A percentile compares a stretch with the other conserved stretches of the same genome.
These are phyloP conservation scores for Aureobasidium uvarum DNA, from an alignment of 2,329 filamentous ascomycete genomes.

Conservation along the genomic window DNA sequence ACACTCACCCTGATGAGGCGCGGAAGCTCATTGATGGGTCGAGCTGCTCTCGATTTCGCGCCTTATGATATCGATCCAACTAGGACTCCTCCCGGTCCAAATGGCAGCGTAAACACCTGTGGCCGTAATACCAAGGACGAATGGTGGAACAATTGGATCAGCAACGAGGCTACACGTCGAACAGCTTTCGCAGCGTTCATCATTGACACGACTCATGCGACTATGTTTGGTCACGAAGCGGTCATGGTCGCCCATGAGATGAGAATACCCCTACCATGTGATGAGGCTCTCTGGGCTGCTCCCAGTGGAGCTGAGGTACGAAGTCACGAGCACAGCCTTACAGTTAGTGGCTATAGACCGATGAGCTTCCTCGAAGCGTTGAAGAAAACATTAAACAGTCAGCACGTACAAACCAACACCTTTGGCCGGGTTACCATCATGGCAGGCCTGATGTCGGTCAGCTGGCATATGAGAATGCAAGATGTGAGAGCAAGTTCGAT, in stretches of 20 bases:
- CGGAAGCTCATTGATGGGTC: constrained; percentile 84
- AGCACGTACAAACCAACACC: constrained; percentile 83
- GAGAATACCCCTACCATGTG: constrained; percentile 84
- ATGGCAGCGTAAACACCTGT: constrained; percentile 46
- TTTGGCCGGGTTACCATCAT: constrained; percentile 93
- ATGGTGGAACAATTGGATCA: constrained; percentile 96
- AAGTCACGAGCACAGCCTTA: constrained; percentile 74
- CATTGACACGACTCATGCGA: constrained; percentile 92
- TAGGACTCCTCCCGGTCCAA: constrained; percentile 47
- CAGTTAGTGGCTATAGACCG: constrained; percentile 77
- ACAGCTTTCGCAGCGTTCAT: constrained; percentile 93
- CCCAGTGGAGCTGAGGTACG: constrained; percentile 83
- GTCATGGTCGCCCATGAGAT: constrained; percentile 98
- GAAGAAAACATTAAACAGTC: constrained; percentile 82
- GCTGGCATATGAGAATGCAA: constrained; percentile 96
- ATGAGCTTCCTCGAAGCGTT: constrained; percentile 87
- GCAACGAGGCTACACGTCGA: constrained; percentile 82
- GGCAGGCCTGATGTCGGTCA: constrained; percentile 88
- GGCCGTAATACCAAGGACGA: constrained; percentile 69
- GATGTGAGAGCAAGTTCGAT: constrained; percentile 90
- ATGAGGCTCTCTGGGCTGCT: constrained; percentile 89
- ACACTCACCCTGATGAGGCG: constrained; percentile 94
- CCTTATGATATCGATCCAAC: constrained; percentile 64
- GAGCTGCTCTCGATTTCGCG: constrained; percentile 79
- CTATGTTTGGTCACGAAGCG: constrained; percentile 96